phyloP scores from a whole-genome alignment of 805 yeast genomes.

The Wickerhamomyces ciferrii region DNA sequence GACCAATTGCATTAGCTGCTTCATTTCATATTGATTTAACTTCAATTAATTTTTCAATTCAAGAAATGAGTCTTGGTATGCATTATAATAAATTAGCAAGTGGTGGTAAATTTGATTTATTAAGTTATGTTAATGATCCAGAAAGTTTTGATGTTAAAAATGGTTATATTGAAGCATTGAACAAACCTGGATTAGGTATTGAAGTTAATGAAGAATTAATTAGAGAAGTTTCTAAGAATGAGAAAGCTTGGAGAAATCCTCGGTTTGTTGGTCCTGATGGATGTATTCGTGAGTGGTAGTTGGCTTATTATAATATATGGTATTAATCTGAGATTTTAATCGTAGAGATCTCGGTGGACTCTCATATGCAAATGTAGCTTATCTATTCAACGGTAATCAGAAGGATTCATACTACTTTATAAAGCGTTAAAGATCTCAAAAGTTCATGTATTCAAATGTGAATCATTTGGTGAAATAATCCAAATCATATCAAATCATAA shows the following conservation, averaged over 20 bases:
- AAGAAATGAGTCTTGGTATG: neutral
- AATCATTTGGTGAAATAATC: too few relatives aligned
- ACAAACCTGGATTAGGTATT: neutral
- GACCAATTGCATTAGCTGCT: neutral
- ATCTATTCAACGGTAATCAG: too few relatives aligned
- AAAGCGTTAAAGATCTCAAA: too few relatives aligned
- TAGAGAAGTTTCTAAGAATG: neutral
- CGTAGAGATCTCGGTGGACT: too few relatives aligned
- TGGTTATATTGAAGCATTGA: neutral
- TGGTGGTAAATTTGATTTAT: neutral
- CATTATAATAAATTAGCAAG: neutral
- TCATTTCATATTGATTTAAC: neutral
- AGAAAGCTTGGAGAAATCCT: neutral
- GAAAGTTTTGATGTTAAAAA: neutral
- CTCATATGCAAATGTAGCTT: too few relatives aligned
- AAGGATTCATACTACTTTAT: too few relatives aligned
- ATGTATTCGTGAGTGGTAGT: neutral
- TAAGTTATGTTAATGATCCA: neutral
- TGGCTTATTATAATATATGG: too few relatives aligned
- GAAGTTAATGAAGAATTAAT: neutral
- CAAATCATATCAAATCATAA: too few relatives aligned
- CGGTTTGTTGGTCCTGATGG: neutral
- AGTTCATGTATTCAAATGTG: too few relatives aligned
- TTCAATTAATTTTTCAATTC: neutral
- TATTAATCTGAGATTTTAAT: too few relatives aligned